A percentile compares a stretch with the other conserved stretches of the same genome.
These are phyloP conservation scores for Cryphonectria parasitica DNA, from an alignment of 2,329 filamentous ascomycete genomes.

Conservation along the genomic window DNA sequence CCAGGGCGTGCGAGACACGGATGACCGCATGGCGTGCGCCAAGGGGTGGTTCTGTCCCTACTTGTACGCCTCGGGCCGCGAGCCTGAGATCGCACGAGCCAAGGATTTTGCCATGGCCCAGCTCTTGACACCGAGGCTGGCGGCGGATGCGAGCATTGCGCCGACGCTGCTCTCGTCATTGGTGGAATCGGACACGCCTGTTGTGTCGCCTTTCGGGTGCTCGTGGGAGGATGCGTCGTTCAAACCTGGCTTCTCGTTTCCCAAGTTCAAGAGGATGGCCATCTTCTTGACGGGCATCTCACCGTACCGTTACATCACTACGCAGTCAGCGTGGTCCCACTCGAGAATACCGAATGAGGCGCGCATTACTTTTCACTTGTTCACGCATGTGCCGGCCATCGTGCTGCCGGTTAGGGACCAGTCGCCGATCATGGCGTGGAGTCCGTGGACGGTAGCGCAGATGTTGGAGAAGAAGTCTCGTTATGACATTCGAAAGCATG, in stretches of 20 bases:
- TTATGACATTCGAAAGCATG: conserved; percentile 24
- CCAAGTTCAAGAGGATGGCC: conserved; percentile 28
- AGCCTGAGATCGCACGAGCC: conserved; percentile 28
- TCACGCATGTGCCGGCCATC: conserved; percentile 32
- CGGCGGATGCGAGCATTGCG: conserved; percentile 29
- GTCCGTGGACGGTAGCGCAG: conserved; percentile 31
- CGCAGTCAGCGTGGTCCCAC: conserved; percentile 31
- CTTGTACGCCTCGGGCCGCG: conserved; percentile 30
- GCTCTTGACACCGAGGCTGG: conserved; percentile 29
- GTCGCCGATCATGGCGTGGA: conserved; percentile 31
- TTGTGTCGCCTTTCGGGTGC: conserved; percentile 26
- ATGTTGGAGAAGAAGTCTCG: conserved; percentile 27
- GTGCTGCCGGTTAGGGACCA: conserved; percentile 29
- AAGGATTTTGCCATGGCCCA: conserved; percentile 31
- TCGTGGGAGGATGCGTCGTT: conserved; percentile 24
- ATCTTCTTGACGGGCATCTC: conserved; percentile 31
- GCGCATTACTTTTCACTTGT: conserved; percentile 30
- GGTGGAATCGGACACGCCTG: conserved; percentile 27
- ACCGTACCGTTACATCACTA: conserved; percentile 29
- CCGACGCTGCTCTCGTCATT: conserved; percentile 30
- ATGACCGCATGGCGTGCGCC: conserved; percentile 28
- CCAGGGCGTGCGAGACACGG: conserved; percentile 24
- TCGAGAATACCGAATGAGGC: conserved; percentile 31
- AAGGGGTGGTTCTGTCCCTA: conserved; percentile 33
- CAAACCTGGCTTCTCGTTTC: conserved; percentile 18